Evolutionary conservation across 352 stramenopile genomes (phyloP).

Genomic region (Pythium sp.): DNA sequence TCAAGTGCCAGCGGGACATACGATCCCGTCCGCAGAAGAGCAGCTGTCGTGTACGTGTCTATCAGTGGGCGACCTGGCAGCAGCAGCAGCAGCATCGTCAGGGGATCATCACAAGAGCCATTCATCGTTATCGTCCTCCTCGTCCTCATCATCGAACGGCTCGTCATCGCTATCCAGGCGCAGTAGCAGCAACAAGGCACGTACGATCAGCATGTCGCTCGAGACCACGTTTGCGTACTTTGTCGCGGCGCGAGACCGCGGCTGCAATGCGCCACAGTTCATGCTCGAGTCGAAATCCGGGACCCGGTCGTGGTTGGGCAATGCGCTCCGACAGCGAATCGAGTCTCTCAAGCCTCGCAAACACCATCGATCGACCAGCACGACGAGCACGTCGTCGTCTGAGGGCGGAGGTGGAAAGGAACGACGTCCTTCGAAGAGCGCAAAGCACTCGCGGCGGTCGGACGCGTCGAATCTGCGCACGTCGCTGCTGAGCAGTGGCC

Average conservation of each 20-base stretch:
- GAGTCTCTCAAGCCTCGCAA: slow-evolving; percentile 66
- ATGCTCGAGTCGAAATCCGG: slow-evolving; percentile 60
- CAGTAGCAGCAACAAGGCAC: slow-evolving; percentile 72
- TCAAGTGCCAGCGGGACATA: slow-evolving; percentile 36
- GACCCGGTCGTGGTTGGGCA: slow-evolving; percentile 58
- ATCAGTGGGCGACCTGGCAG: slow-evolving; percentile 54
- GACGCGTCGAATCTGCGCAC: slow-evolving; percentile 49
- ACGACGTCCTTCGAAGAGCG: slow-evolving; percentile 4
- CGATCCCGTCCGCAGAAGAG: slow-evolving; percentile 51
- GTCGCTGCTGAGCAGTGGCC: slow-evolving; percentile 44
- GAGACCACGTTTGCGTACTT: slow-evolving; percentile 80
- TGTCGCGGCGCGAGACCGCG: slow-evolving; percentile 52
- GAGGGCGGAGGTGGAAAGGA: not conserved
- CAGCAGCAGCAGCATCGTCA: slow-evolving; percentile 7
- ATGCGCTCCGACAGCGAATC: slow-evolving; percentile 47
- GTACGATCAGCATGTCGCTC: slow-evolving; percentile 68
- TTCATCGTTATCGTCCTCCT: not conserved
- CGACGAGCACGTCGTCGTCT: slow-evolving; percentile 12
- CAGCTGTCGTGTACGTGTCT: slow-evolving; percentile 66
- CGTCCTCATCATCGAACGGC: slow-evolving; percentile 4
- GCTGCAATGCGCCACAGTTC: slow-evolving; percentile 45
- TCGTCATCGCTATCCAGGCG: slow-evolving; percentile 32
- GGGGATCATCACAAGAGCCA: slow-evolving; percentile 11
- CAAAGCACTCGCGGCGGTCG: slow-evolving; percentile 8
- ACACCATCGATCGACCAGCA: slow-evolving; percentile 37